Evolutionary conservation across 768 basidiomycete species (phyloP), one percentile per base, ranked within the genome.

Genomic region (Ramaria sp.): DNA sequence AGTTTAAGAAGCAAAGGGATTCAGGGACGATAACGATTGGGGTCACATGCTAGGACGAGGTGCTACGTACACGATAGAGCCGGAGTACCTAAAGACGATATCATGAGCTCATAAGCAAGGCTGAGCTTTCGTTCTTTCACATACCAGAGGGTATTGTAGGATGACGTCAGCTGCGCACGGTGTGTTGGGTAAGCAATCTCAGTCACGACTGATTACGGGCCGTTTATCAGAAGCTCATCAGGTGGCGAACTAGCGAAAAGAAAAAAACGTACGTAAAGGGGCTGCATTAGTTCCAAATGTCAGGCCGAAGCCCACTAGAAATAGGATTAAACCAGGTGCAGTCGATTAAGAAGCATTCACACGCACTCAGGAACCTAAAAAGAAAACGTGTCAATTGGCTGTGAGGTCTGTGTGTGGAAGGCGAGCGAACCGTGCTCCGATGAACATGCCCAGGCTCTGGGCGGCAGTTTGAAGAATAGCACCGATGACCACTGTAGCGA

Each of bases 101-200:
- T 32, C 27, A 48, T 42, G 1, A 9, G 32, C 24, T 1, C 16
- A 27, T 50, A 4, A 50, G 25, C 5, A 1, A 50, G 20, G 18
- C 18, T 6, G 10, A 24, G 36, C 16, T 10, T 50, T 22, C 34
- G 3, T 3, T 24, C 18, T 9, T 10, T 38, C 6, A 53, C 39
- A 34, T 88, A 88, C 88, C 89, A 91, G 57, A 89, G 81, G 28
- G 86, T 83, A 73, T 89, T 88, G 72, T 86, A 88, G 48, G 80
- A 68, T 1, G 85, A 81, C 13, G 86, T 91, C 56, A 93, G 68
- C 32, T 81, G 81, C 13, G 82, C 84, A 60, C 90, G 88, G 67
- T 93, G 84, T 10, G 77, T 71, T 15, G 89, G 90, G 66, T 91
- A 91, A 1, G 89, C 76, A n/a, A 92, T 69, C 68, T 93, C 90